Base-by-base conservation (phyloP, 2,329 filamentous ascomycete genomes). In the Colletotrichum shisoi region DNA sequence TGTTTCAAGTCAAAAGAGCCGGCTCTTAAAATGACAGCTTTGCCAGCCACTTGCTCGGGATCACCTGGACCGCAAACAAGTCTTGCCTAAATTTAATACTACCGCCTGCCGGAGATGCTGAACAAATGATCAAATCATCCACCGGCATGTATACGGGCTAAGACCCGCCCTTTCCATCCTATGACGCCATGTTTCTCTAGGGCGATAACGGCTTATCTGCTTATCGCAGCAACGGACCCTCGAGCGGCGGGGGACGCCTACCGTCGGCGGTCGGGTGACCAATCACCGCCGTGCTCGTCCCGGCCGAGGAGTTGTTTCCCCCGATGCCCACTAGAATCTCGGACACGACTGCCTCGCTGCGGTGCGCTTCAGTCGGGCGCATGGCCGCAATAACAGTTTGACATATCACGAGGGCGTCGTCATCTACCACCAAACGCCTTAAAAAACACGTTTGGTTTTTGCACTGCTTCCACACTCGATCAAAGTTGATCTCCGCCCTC, bases 241-340 rank as follows among this genome's bases (percentile, higher is more conserved):
- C 15, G 45, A 40, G 40, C 44, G 39, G 58, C 49, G 48, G 58
- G 37, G 27, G 31, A 19, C 49, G 51, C 27, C 42, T 39, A n/a
- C 31, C 15, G n/a, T 34, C 39, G 24, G 21, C 7, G 45, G 39
- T 52, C 8, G 21, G 46, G 52, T 21, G 21, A 24, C 61, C 54
- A 68, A 68, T 68, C 61, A 67, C 37, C 34, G 31, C 24, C 49
- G 49, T 21, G 12, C 27, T 27, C 31, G 8, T 49, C 40, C 45
- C 61, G 62, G 48, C 61, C 61, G 61, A 65, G 56, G 61, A 60
- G 61, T 59, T 68, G 34, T 37, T 58, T 64, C 37, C 53, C 51
- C 64, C 61, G 54, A 54, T 51, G 11, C n/a, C 21, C 17, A 31
- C 34, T 51, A 40, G 59, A 44, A 31, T 24, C 19, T 48, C 49